Percentiles rank a stretch among this genome's conserved stretches.
Conservation (phyloP, 1,284 basidiomycete genomes). For the Pyrrhoderma noxium region DNA sequence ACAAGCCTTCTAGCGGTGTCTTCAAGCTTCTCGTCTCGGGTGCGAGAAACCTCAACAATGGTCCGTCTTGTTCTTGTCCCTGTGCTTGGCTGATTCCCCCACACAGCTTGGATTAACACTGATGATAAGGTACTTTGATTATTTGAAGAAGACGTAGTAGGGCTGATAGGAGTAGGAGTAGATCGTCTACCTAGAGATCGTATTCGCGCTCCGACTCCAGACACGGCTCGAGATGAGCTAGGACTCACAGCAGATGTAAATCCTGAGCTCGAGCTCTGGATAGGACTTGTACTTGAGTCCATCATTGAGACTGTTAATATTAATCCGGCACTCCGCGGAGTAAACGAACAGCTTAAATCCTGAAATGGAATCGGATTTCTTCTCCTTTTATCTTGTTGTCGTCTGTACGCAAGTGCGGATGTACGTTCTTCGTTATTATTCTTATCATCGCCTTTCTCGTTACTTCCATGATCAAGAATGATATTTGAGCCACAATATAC, state of each 20-base stretch:
- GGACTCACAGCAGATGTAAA: no score
- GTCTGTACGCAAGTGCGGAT: no score
- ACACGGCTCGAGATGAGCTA: no score
- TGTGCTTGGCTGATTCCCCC: slow-evolving; percentile 2
- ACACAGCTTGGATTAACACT: not conserved
- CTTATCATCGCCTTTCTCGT: no score
- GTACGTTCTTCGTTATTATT: no score
- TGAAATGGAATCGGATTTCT: slow-evolving; percentile 39
- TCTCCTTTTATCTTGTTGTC: not conserved
- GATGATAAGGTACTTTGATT: not conserved
- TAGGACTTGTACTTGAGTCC: slow-evolving; percentile 53
- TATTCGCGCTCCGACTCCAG: slow-evolving; percentile 31
- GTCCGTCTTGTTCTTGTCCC: slow-evolving; percentile 6
- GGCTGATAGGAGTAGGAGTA: not conserved
- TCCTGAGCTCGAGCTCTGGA: slow-evolving; percentile 49
- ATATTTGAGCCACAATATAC: no score
- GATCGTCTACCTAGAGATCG: slow-evolving; percentile 21
- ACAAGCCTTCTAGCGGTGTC: slow-evolving; percentile 19
- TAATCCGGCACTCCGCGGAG: slow-evolving; percentile 49
- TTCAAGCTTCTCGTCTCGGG: slow-evolving; percentile 20
- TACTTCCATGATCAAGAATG: no score
- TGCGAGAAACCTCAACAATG: slow-evolving; percentile 16
- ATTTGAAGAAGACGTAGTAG: not conserved
- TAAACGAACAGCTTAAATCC: slow-evolving; percentile 48
- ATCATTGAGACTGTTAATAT: slow-evolving; percentile 39